Conservation (phyloP, 2,329 filamentous ascomycete genomes). For the Monosporascus sp. region DNA sequence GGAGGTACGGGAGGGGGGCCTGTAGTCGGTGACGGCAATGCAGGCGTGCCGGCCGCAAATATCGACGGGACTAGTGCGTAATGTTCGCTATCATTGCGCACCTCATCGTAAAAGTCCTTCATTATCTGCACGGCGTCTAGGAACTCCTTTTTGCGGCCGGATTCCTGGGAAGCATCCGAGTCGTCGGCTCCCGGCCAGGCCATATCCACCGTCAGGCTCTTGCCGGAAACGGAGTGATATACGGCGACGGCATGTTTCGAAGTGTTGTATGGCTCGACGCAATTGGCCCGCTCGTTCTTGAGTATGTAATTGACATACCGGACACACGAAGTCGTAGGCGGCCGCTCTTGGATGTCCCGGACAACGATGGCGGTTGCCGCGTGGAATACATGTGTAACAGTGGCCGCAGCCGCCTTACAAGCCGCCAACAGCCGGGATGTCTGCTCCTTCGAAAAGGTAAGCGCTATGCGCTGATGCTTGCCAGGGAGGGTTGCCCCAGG, state of each 20-base stretch:
- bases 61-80: background rate
- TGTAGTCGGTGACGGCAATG: background rate
- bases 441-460: background rate
- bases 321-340: background rate
- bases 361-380: background rate
- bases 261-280: background rate
- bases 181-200: background rate
- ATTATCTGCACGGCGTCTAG: background rate
- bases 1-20: background rate
- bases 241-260: background rate
- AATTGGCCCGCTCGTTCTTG: background rate
- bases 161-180: background rate
- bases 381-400: background rate
- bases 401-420: background rate
- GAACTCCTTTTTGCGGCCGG: background rate
- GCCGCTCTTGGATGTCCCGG: background rate
- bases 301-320: background rate
- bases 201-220: background rate
- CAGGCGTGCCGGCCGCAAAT: background rate
- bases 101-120: background rate
- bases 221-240: background rate
- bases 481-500: background rate
- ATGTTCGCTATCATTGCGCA: background rate
- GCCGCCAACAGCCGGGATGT: background rate
- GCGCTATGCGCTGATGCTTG: background rate